Base-by-base conservation (phyloP, 805 yeast genomes). In the Teunomyces stri region DNA sequence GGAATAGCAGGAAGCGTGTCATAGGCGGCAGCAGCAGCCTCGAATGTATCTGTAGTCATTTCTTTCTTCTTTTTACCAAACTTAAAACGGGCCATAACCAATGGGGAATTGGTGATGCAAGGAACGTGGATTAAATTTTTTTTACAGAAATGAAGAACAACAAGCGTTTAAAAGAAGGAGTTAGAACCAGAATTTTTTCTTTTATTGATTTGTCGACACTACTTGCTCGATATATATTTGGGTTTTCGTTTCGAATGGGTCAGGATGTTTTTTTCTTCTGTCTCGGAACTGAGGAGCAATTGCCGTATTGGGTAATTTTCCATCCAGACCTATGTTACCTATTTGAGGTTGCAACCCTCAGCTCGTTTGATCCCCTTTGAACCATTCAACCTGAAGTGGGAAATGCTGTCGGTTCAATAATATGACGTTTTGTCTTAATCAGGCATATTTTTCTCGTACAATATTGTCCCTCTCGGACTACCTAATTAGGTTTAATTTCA, bases 51-150 rank as follows among this genome's bases (percentile, higher is more conserved):
- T 21, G 50, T 51, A 53, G 66, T 55, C 46, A 43, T 55, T 15
- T 65, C 73, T 44, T 70, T 69, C 55, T 67, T 70, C 58, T 75
- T 79, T 57, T 71, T 76, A 13, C 81, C 80, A 59, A 81, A 79
- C 59, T 78, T 80, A 62, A 81, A 80, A 18, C 84, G 79, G 15
- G 84, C 79, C 84, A 80, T 79, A 42, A 35, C 40, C 40, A 31
- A 31, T n/a, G 34, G 18, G 34, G 2, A 31, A 18, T 34, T 25
- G 29, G 34, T 31, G 16, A n/a, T 35, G 39, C 16, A 7, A 13
- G 25, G 25, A 20, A 16, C n/a, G 25, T 35, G 11, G 16, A 5
- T 35, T 18, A 35, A 35, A 20, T 22, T 5, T 22, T 22, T n/a
- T n/a, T n/a, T n/a, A 22, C 25, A 22, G 25, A 9, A 6, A 11